A percentile compares a stretch with the other conserved stretches of the same genome.
phyloP scores from a whole-genome alignment of 1,139 yeast species.

The Saccharomycopsis hybrid region DNA sequence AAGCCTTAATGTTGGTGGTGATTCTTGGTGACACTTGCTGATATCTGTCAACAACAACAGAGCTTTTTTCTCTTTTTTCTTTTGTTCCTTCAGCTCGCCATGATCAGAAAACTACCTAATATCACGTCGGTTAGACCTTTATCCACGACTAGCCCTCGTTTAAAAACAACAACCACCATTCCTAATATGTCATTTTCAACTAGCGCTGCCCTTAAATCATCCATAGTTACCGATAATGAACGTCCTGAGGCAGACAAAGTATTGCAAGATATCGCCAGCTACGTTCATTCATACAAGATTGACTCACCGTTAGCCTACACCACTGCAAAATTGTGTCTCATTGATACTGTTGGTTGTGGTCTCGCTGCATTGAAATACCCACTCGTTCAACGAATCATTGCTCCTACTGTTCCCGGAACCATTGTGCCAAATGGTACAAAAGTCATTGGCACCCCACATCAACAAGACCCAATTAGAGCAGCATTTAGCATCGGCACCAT shows the following conservation, averaged over 20 bases:
- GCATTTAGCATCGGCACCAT: slow-evolving; percentile 52
- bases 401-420: slow-evolving; percentile 52
- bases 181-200: neutral
- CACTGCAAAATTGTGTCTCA: slow-evolving; percentile 47
- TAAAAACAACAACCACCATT: neutral
- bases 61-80: too few species aligned
- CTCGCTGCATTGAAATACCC: slow-evolving; percentile 51
- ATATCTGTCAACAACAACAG: too few species aligned
- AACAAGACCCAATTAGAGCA: slow-evolving; percentile 49
- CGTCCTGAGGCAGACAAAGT: slow-evolving; percentile 46
- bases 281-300: slow-evolving; percentile 42
- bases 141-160: neutral
- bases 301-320: slow-evolving; percentile 42
- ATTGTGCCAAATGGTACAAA: slow-evolving; percentile 47
- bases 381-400: slow-evolving; percentile 42
- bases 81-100: too few species aligned
- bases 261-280: slow-evolving; percentile 42
- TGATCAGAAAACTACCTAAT: too few species aligned
- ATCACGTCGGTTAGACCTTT: too few species aligned
- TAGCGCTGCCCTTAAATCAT: slow-evolving; percentile 8
- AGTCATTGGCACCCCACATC: slow-evolving; percentile 45
- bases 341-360: slow-evolving; percentile 56
- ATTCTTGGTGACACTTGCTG: too few species aligned
- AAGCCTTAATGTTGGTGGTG: too few species aligned
- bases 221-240: slow-evolving; percentile 35